phyloP scores from a whole-genome alignment of 2,329 filamentous ascomycete genomes.

The Claviceps citrina region DNA sequence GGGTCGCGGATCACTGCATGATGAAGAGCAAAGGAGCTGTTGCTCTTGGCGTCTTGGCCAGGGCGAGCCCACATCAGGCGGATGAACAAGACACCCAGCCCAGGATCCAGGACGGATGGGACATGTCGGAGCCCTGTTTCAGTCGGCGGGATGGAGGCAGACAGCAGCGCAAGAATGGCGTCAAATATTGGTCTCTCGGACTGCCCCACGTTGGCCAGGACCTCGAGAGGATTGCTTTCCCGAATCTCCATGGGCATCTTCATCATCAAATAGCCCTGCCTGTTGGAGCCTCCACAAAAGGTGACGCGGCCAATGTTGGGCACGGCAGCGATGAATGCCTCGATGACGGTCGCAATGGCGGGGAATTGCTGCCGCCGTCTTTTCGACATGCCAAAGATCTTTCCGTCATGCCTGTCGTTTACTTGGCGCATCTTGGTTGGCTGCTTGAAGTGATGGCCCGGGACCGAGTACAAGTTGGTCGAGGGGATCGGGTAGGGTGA shows the following conservation, averaged over 20 bases:
- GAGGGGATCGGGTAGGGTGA: constrained; percentile 70
- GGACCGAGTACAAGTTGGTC: constrained; percentile 62
- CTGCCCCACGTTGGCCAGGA: constrained; percentile 15
- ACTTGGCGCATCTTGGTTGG: constrained; percentile 34
- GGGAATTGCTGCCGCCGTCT: constrained; percentile 68
- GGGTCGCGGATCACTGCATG: constrained; percentile 54
- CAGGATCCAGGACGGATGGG: constrained; percentile 27
- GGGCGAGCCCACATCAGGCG: constrained; percentile 35
- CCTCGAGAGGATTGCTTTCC: constrained; percentile 46
- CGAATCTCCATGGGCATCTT: constrained; percentile 44
- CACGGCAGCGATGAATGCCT: constrained; percentile 53
- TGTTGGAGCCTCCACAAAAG: constrained; percentile 77
- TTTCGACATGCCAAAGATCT: constrained; percentile 65
- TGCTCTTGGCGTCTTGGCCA: constrained; percentile 34
- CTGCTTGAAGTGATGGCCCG: constrained; percentile 42
- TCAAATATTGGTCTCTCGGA: constrained; percentile 18
- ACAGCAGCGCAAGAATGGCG: constrained; percentile 23
- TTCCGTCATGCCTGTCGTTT: constrained; percentile 34
- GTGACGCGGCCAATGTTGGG: constrained; percentile 57
- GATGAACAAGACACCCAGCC: constrained; percentile 30
- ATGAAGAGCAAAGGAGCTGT: constrained; percentile 57
- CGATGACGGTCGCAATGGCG: constrained; percentile 68
- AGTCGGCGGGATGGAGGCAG: constrained; percentile 25
- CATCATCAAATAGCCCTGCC: constrained; percentile 69
- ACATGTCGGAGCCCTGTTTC: constrained; percentile 19